Base-by-base conservation (phyloP, 2,329 filamentous ascomycete species). In the Trichophyton benhamiae region DNA sequence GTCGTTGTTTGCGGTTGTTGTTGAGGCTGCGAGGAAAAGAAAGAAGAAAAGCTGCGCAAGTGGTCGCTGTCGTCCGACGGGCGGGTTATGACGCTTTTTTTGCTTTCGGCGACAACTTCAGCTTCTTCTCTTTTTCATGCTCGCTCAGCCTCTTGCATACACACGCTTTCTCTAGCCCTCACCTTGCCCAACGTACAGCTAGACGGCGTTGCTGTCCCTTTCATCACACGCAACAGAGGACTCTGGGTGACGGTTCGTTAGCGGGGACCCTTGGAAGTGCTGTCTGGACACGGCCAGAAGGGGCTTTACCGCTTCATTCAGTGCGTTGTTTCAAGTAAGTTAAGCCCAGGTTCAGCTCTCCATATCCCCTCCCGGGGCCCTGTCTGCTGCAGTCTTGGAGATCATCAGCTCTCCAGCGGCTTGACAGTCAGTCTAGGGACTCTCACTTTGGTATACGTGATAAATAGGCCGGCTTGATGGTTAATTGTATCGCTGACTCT, bases 281-380 rank as follows among this genome's bases (percentile, higher is more conserved):
- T 38, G 52, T 17, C 52, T 55, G 52, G 17, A 53, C 8, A 55
- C 52, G 52, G 17, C 27, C 30, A 17, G 13, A 20, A 15, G 52
- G 27, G 20, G 20, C 46, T 22, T 49, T 13, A 52, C 20, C 22
- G 46, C n/a, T 55, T 36, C 27, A n/a, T 55, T 33, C 27, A n/a
- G 25, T 5, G 48, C 15, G 15, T 55, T 55, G 52, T 55, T 55
- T 55, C 52, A 55, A 55, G 52, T 55, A 20, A 55, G 52, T 55
- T 55, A 27, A 52, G 22, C 20, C 44, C 44, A 13, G 17, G 49
- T 30, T 25, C 13, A 22, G 22, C 22, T 53, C 3, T 27, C 17
- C n/a, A 25, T 27, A 53, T 53, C 13, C 8, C 9, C 6, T 22
- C 49, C 25, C 52, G 3, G 15, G n/a, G 15, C 52, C 25, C 25